These are phyloP conservation scores for Alternaria ethzedia DNA, from an alignment of 2,329 filamentous ascomycete species.

Conservation along the genomic window DNA sequence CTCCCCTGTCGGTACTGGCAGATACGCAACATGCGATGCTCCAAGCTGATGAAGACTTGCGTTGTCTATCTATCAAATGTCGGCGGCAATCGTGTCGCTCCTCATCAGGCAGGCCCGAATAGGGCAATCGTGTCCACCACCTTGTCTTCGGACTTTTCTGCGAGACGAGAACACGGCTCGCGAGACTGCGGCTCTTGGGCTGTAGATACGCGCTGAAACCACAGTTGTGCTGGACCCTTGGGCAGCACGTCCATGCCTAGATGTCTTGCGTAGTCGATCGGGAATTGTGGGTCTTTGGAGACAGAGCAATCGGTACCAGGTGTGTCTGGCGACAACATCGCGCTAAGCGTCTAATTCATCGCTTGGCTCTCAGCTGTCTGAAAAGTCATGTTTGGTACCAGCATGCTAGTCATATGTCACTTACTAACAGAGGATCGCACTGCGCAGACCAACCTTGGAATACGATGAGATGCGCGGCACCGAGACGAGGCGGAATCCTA, in stretches of 20 bases:
- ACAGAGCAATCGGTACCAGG: not conserved
- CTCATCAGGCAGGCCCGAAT: not conserved
- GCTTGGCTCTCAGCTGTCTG: not conserved
- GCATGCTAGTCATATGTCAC: not conserved
- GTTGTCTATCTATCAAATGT: not conserved
- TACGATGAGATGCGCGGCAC: not conserved
- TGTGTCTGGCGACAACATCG: not conserved
- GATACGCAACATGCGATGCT: not conserved
- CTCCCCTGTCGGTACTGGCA: not conserved
- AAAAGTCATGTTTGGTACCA: not conserved
- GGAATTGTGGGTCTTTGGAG: not conserved
- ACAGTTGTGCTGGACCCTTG: not conserved
- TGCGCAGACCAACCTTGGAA: not conserved
- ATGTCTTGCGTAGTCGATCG: not conserved
- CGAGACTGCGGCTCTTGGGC: conserved; percentile 1
- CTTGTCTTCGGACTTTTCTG: not conserved
- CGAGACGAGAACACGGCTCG: conserved; percentile 5
- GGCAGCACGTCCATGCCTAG: not conserved
- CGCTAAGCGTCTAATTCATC: not conserved
- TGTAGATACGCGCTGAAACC: not conserved
- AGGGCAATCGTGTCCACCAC: not conserved
- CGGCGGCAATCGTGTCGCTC: not conserved
- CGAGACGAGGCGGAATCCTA: not conserved
- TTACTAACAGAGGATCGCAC: not conserved
- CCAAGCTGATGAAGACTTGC: not conserved